Percentiles rank a stretch among this genome's conserved stretches.
Conservation (phyloP, 2,329 filamentous ascomycete species). For the Curvularia sp. region DNA sequence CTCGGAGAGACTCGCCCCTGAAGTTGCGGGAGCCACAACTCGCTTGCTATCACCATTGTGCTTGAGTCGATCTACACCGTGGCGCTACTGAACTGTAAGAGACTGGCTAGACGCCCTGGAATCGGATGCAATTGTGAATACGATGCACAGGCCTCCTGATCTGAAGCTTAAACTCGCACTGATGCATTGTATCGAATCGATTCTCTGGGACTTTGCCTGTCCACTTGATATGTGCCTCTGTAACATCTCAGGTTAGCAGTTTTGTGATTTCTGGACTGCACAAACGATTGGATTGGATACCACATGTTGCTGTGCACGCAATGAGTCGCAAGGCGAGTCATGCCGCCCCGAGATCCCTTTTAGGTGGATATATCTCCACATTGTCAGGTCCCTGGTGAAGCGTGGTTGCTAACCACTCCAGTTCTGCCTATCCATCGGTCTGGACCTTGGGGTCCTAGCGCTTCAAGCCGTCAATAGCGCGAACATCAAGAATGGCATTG, state of each 20-base stretch:
- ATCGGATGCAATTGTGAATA: constrained; percentile 4
- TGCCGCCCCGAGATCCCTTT: not conserved
- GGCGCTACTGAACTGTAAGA: constrained; percentile 10
- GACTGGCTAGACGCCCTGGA: constrained; percentile 2
- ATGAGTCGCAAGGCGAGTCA: not conserved
- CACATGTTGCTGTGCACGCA: constrained; percentile 5
- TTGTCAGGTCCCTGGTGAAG: not conserved
- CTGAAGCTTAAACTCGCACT: not conserved
- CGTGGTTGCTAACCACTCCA: not conserved
- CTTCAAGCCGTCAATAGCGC: constrained; percentile 20
- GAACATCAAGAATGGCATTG: constrained; percentile 9
- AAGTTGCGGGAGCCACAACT: constrained; percentile 13
- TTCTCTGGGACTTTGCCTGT: not conserved
- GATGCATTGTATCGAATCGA: not conserved
- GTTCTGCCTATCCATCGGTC: constrained; percentile 10
- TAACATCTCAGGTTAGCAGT: not conserved
- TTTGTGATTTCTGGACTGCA: not conserved
- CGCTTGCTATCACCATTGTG: constrained; percentile 10
- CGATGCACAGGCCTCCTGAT: constrained; percentile 6
- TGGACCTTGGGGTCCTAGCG: constrained; percentile 13
- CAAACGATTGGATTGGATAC: not conserved
- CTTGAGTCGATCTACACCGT: constrained; percentile 1
- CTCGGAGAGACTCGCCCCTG: constrained; percentile 19
- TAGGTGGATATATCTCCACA: constrained; percentile 4
- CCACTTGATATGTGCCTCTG: not conserved